Base-by-base conservation (phyloP, 2,329 filamentous ascomycete species). In the Hawksworthiomyces lignivorus region DNA sequence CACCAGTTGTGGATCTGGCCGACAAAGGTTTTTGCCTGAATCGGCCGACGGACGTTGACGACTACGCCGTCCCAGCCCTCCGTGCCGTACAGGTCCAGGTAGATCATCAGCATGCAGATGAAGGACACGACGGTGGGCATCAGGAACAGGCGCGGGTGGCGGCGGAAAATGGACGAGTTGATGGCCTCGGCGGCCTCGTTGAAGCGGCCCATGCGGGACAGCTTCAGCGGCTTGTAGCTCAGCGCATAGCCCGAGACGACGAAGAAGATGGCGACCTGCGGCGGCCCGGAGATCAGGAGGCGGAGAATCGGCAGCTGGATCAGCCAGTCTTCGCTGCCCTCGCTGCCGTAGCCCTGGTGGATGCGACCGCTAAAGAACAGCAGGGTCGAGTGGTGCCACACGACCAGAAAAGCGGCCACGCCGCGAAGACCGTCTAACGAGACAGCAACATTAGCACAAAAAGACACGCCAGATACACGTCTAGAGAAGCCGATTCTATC, bases 341-440 rank as follows among this genome's bases (percentile, higher is more conserved):
- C 39, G 40, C 36, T 50, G 44, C 37, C 44, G 47, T 54, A 60
- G 29, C 54, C 58, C 4, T 49, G 35, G 46, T 61, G 54, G 20
- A 60, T 43, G 26, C 41, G 36, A 55, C 53, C 55, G 0, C 53
- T 44, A 47, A 60, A 60, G 46, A 49, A 58, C 7, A 60, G 35
- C 10, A 61, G 49, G 7, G 54, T 56, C 24, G 54, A 51, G 55
- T 74, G 69, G 38, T 71, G 67, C 44, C 65, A 61, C 47, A 75
- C 76, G 6, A 78, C 73, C 27, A 76, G 55, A 26, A 77, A 62
- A 4, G 73, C 72, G 4, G 73, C 71, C 40, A 75, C 68, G 7
- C 74, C 74, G 51, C 74, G 61, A 15, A 77, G 59, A 7, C 73
- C 73, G 48, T 77, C 73, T 56, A 17, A 17, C 8, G 17, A 22